Base-by-base conservation (phyloP, 805 yeast genomes). In the Ogataea degrootiae region DNA sequence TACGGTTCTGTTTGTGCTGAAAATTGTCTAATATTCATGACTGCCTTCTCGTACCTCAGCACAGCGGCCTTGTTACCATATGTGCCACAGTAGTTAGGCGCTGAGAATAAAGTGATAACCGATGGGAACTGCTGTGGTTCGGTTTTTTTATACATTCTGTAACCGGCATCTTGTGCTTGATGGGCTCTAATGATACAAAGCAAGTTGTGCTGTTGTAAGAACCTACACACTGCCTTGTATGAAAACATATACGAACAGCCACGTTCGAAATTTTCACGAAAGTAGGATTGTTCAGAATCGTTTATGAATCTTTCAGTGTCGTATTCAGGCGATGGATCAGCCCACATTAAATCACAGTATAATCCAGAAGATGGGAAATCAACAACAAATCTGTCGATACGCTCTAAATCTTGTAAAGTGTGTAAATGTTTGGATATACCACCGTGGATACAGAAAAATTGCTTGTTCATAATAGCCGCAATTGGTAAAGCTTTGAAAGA, bases 151-250 rank as follows among this genome's bases (percentile, higher is more conserved):
- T 92, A 92, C 88, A 94, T 94, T 63, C 97, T 74, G 68, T 91
- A 92, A 35, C 99, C 99, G 9, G 94, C 91, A 66, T 92, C 97
- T 67, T 92, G 99, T 1, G 97, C 97, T 69, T 92, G 97, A 66
- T 92, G 99, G 1, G 97, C 98, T 49, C 99, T 76, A 41, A 92
- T 88, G 34, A 92, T 79, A n/a, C 90, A 85, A 33, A 92, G 70
- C 35, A 92, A 70, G 21, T 87, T 85, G 37, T 89, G 92, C 44
- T 81, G 73, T 55, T 85, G 85, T 57, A 92, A 71, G 58, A 92
- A 92, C 40, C 78, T 78, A 58, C 94, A 85, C 3, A 85, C 78
- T 0, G 97, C 96, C 58, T 76, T 77, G 65, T 85, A 94, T 0
- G 96, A 82, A 65, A 79, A 92, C 46, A 92, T 88, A 65, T 82